Percentiles rank a stretch among this genome's conserved stretches.
These are phyloP conservation scores for Amanita polypyramis DNA, from an alignment of 768 basidiomycete genomes.

Conservation along the genomic window DNA sequence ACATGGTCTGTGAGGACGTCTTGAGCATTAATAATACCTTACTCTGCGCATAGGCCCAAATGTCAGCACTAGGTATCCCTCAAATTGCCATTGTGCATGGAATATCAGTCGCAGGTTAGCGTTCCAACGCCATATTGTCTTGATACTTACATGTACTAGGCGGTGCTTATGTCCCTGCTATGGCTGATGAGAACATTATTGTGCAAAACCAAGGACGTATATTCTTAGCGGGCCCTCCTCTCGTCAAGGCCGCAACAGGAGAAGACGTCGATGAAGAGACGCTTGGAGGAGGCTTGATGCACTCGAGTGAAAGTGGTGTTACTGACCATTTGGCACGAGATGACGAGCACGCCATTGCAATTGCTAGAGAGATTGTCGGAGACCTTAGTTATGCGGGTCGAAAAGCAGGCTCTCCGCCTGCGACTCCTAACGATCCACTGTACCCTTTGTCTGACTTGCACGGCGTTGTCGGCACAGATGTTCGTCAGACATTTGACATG, in stretches of 20 bases:
- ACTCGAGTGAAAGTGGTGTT: conserved; percentile 84
- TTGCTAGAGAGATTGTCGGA: conserved; percentile 68
- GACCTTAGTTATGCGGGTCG: conserved; percentile 63
- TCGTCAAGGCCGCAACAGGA: conserved; percentile 92
- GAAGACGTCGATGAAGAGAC: conserved; percentile 91
- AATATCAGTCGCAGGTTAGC: conserved; percentile 77
- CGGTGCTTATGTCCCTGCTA: conserved; percentile 91
- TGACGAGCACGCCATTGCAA: conserved; percentile 77
- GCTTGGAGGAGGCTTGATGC: conserved; percentile 85
- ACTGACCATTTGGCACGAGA: conserved; percentile 81
- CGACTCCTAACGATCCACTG: conserved; percentile 56
- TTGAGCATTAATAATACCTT: conserved; percentile 7
- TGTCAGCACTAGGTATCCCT: conserved; percentile 86
- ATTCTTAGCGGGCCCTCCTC: conserved; percentile 88
- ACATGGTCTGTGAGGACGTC: conserved; percentile 57
- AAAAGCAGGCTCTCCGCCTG: conserved; percentile 40
- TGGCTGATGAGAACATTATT: conserved; percentile 92
- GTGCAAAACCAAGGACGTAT: conserved; percentile 88
- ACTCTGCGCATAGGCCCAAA: conserved; percentile 57
- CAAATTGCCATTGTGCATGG: conserved; percentile 93
- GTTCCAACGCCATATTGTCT: background rate
- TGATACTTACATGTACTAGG: conserved; percentile 27
- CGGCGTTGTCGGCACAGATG: conserved; percentile 86
- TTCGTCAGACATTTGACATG: conserved; percentile 87
- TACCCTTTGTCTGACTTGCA: conserved; percentile 78